A percentile compares a stretch with the other conserved stretches of the same genome.
Evolutionary conservation across 371 early-diverging fungal genomes (phyloP).

Genomic region (Mortierella sp.): DNA sequence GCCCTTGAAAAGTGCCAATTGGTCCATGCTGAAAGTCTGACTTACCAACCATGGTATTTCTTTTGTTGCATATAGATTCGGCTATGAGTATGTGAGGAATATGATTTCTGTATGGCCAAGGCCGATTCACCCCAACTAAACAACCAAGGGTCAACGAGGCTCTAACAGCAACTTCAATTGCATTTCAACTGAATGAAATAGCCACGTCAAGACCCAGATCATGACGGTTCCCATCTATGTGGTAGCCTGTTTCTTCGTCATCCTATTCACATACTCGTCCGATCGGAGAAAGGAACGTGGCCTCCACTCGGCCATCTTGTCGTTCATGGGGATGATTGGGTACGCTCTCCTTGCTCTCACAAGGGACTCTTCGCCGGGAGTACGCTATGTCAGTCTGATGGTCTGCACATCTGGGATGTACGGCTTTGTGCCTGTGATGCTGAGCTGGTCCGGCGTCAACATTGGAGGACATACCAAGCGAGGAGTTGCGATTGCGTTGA

Average conservation of each 20-base stretch:
- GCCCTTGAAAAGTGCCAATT: background rate
- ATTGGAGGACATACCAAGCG: slow-evolving; percentile 71
- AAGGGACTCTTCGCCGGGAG: background rate
- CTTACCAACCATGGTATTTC: background rate
- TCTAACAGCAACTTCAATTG: background rate
- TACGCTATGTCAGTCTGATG: slow-evolving; percentile 25
- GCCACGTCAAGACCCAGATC: slow-evolving; percentile 17
- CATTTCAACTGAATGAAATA: background rate
- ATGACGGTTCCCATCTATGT: slow-evolving; percentile 23
- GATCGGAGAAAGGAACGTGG: slow-evolving; percentile 70
- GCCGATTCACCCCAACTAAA: background rate
- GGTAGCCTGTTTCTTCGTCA: slow-evolving; percentile 63
- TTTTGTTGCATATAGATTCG: slow-evolving; percentile 31
- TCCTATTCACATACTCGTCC: slow-evolving; percentile 68
- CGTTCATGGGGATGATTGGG: slow-evolving; percentile 66
- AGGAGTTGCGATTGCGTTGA: slow-evolving; percentile 64
- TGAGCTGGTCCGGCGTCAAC: slow-evolving; percentile 68
- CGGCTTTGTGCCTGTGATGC: slow-evolving; percentile 63
- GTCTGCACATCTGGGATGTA: slow-evolving; percentile 66
- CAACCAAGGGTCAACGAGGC: background rate
- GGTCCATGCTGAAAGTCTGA: too few relatives aligned
- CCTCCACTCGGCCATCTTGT: slow-evolving; percentile 66
- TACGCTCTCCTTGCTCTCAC: slow-evolving; percentile 66
- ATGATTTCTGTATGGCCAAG: background rate
- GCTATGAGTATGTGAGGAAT: slow-evolving; percentile 5